These are phyloP conservation scores for Aspergillus homomorphus DNA, from an alignment of 495 filamentous ascomycete genomes.

Conservation along the genomic window DNA sequence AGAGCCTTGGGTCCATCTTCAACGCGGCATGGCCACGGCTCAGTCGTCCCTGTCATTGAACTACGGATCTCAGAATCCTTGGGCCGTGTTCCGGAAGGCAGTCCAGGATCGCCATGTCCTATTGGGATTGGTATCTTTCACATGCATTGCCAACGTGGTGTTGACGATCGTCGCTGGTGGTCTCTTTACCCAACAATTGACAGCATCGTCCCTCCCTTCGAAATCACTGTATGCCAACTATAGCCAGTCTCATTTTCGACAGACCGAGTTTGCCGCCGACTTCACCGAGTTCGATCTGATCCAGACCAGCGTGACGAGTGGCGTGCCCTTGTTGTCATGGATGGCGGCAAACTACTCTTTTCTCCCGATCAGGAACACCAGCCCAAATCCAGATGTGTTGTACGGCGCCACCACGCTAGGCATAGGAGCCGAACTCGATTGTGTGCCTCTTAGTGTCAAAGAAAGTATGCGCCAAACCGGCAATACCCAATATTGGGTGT, in stretches of 20 bases:
- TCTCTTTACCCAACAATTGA: conserved; percentile 38
- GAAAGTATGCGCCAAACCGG: conserved; percentile 17
- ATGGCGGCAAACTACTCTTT: conserved; percentile 37
- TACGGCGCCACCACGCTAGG: conserved; percentile 36
- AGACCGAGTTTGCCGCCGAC: conserved; percentile 37
- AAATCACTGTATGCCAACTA: conserved; percentile 30
- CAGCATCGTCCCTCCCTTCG: conserved; percentile 27
- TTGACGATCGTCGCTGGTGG: conserved; percentile 39
- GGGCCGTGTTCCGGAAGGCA: conserved; percentile 33
- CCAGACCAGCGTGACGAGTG: conserved; percentile 40
- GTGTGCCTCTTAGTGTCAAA: conserved; percentile 20
- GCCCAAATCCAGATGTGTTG: conserved; percentile 24
- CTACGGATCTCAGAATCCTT: conserved; percentile 39
- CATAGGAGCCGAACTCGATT: conserved; percentile 32
- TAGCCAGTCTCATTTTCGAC: conserved; percentile 32
- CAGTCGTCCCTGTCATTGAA: conserved; percentile 35
- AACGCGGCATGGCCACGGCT: conserved; percentile 34
- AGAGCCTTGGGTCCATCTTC: conserved; percentile 46
- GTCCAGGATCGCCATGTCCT: conserved; percentile 32
- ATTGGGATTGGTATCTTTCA: conserved; percentile 32
- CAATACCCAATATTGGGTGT: conserved; percentile 29
- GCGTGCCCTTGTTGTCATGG: conserved; percentile 38
- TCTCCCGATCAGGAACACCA: conserved; percentile 27
- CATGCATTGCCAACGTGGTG: conserved; percentile 35
- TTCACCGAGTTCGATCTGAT: conserved; percentile 43